Conservation (phyloP, 345 rosid genomes). For the Psidium friedrichsthalianum region DNA sequence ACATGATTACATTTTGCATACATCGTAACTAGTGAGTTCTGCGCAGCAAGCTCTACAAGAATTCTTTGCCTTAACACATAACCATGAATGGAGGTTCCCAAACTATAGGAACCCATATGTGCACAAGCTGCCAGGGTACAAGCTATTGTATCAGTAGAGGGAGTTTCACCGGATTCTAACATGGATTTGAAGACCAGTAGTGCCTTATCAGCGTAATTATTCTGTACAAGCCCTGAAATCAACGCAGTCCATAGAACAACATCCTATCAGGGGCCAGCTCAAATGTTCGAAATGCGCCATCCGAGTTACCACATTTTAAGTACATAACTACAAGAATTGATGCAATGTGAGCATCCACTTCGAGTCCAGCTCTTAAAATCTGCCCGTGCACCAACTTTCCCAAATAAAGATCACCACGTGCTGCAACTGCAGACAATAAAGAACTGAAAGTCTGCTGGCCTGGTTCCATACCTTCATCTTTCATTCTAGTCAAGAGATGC, state of each 20-base stretch:
- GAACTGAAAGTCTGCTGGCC: conserved; percentile 40
- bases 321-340: conserved; percentile 59
- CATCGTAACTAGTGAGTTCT: conserved; percentile 66
- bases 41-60: conserved; percentile 33
- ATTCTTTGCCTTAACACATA: conserved; percentile 37
- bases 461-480: conserved; percentile 23
- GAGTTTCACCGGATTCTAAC: conserved; percentile 30
- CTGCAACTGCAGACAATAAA: conserved; percentile 23
- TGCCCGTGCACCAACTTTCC: conserved; percentile 54
- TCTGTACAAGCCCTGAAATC: conserved; percentile 74
- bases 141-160: conserved; percentile 50
- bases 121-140: conserved; percentile 63
- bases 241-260: conserved; percentile 64
- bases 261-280: conserved; percentile 32
- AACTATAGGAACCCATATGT: conserved; percentile 34
- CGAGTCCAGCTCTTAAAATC: conserved; percentile 34
- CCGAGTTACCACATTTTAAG: conserved; percentile 41
- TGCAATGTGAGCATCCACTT: conserved; percentile 36
- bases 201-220: conserved; percentile 44
- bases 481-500: conserved; percentile 31
- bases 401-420: conserved; percentile 20
- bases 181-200: conserved; percentile 35
- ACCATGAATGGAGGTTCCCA: conserved; percentile 60
- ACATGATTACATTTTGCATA: conserved; percentile 50
- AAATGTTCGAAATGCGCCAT: conserved; percentile 34